Evolutionary conservation across 192 early-diverging fungal species (phyloP).

Genomic region (Allomyces javanicus): DNA sequence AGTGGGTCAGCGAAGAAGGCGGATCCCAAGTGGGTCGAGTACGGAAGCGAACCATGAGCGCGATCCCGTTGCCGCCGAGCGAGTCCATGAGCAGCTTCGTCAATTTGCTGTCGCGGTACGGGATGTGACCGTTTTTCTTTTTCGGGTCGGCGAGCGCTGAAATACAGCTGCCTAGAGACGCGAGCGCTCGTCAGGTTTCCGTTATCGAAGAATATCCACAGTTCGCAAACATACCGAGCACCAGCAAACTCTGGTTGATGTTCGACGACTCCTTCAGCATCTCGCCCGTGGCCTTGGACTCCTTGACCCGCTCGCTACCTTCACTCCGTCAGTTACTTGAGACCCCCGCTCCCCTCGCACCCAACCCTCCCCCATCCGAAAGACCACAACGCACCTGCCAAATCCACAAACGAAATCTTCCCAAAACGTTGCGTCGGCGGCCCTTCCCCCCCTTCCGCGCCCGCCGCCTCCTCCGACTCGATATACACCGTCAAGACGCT

Average conservation of each 20-base stretch:
- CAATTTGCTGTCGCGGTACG: constrained; percentile 38
- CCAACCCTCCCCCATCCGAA: background rate
- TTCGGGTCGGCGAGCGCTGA: constrained; percentile 22
- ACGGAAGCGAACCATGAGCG: constrained; percentile 19
- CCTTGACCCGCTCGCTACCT: constrained; percentile 34
- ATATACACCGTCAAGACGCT: constrained; percentile 31
- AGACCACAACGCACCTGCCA: constrained; percentile 20
- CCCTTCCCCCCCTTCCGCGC: constrained; percentile 5
- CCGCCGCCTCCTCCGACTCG: constrained; percentile 10
- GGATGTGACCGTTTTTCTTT: constrained; percentile 24
- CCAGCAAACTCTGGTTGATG: constrained; percentile 36
- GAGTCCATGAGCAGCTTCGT: constrained; percentile 34
- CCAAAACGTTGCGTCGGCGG: constrained; percentile 12
- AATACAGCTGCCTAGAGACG: constrained; percentile 26
- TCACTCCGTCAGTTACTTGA: background rate
- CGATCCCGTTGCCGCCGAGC: constrained; percentile 27
- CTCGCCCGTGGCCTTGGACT: constrained; percentile 25
- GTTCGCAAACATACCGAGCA: constrained; percentile 21
- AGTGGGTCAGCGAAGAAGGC: no score
- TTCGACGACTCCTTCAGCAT: constrained; percentile 25
- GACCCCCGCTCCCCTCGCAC: background rate
- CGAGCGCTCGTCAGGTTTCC: no score
- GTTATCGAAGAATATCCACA: no score
- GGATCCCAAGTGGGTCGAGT: no score
- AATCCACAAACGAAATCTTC: constrained; percentile 36